Evolutionary conservation across 441 rosid genomes (phyloP).

Genomic region (Gossypium armourianum): DNA sequence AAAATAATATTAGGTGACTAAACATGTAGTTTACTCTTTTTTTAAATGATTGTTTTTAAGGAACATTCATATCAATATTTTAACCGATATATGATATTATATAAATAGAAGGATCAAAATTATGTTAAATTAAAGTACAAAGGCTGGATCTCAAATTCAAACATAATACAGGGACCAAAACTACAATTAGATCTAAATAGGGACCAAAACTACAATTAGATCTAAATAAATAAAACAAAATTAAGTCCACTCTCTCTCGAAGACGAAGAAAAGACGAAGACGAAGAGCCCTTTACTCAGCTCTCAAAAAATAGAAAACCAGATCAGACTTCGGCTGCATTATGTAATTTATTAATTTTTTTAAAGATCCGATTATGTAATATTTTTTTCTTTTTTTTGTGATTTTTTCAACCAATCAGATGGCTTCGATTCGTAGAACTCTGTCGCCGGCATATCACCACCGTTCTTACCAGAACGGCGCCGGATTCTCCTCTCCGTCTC

Average conservation of each 20-base stretch:
- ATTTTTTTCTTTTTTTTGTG: background rate
- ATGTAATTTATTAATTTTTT: background rate
- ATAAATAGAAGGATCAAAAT: too few relatives aligned
- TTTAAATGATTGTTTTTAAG: too few relatives aligned
- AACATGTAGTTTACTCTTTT: too few relatives aligned
- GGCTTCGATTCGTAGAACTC: conserved; percentile 84
- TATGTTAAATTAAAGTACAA: too few relatives aligned
- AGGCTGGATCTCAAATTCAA: too few relatives aligned
- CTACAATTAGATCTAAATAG: too few relatives aligned
- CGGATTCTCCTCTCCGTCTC: conserved; percentile 27
- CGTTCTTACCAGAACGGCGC: conserved; percentile 43
- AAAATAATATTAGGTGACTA: too few relatives aligned
- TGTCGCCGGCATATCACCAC: conserved; percentile 57
- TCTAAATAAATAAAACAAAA: background rate
- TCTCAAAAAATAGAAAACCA: too few relatives aligned
- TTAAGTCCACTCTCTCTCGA: background rate
- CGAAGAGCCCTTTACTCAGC: background rate
- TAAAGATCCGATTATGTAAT: conserved; percentile 24
- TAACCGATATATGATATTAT: too few relatives aligned
- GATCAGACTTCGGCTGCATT: background rate
- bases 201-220: too few relatives aligned
- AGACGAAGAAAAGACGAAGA: background rate
- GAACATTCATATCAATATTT: too few relatives aligned
- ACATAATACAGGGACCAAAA: too few relatives aligned
- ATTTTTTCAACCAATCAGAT: conserved; percentile 17